phyloP scores from a whole-genome alignment of 495 filamentous ascomycete genomes.

The Aspergillus bertholletiae region DNA sequence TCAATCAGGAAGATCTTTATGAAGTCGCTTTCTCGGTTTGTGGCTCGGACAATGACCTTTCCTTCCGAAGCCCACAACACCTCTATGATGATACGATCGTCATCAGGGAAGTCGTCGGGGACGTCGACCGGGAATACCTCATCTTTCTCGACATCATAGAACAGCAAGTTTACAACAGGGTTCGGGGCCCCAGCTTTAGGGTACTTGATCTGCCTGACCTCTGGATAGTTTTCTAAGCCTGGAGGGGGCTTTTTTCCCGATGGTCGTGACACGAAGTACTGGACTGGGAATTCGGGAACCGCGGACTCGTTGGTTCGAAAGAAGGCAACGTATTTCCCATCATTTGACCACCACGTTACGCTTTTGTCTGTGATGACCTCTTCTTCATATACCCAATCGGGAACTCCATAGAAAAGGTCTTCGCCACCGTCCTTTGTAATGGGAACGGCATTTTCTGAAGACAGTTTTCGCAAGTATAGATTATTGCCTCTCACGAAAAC shows the following conservation, averaged over 20 bases:
- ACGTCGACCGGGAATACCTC: conserved; percentile 79
- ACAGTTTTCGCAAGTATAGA: conserved; percentile 72
- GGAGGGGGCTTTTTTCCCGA: conserved; percentile 67
- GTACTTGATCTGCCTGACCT: conserved; percentile 90
- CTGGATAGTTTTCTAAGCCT: conserved; percentile 86
- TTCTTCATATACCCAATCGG: conserved; percentile 99
- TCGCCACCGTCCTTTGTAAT: conserved; percentile 84
- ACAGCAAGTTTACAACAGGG: conserved; percentile 79
- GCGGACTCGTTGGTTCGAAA: conserved; percentile 86
- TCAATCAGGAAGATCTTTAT: conserved; percentile 84
- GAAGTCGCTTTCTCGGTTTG: conserved; percentile 90
- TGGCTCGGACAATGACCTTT: conserved; percentile 81
- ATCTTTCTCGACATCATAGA: conserved; percentile 80
- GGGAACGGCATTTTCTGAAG: conserved; percentile 54
- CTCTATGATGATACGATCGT: conserved; percentile 88
- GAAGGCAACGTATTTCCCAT: conserved; percentile 85
- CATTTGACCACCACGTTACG: conserved; percentile 91
- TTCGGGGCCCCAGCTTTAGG: conserved; percentile 95
- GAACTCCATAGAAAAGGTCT: conserved; percentile 93
- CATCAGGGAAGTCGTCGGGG: conserved; percentile 70
- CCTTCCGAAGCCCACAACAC: conserved; percentile 80
- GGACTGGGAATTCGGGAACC: conserved; percentile 90
- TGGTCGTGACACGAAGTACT: conserved; percentile 87
- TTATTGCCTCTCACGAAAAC: conserved; percentile 88
- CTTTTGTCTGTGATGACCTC: conserved; percentile 81